These are phyloP conservation scores for Umbilicaria muhlenbergii DNA, from an alignment of 495 filamentous ascomycete species.

Conservation along the genomic window DNA sequence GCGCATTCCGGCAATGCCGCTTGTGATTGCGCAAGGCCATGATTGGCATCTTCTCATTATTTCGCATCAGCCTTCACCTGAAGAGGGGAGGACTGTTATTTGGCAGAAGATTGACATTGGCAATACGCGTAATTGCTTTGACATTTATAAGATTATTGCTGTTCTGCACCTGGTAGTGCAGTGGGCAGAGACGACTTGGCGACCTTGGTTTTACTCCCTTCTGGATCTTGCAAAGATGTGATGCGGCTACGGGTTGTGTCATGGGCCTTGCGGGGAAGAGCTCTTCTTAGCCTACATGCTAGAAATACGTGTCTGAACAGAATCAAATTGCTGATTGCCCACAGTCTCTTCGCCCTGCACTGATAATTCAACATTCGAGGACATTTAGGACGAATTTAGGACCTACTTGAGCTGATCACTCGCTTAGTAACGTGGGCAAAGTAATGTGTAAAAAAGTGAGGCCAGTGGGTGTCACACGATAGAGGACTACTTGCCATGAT, in stretches of 20 bases:
- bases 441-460: too few species aligned
- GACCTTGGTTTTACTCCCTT: constrained; percentile 7
- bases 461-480: too few species aligned
- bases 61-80: background rate
- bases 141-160: constrained; percentile 10
- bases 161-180: constrained; percentile 9
- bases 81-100: constrained; percentile 8
- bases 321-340: background rate
- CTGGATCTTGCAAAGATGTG: too few species aligned
- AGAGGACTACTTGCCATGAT: too few species aligned
- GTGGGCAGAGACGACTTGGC: constrained; percentile 12
- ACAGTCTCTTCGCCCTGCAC: background rate
- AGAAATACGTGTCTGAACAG: too few species aligned
- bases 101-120: constrained; percentile 10
- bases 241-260: too few species aligned
- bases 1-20: constrained; percentile 8
- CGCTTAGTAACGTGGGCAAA: too few species aligned
- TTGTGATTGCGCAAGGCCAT: constrained; percentile 13
- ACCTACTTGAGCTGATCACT: too few species aligned
- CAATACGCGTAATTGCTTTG: constrained; percentile 13
- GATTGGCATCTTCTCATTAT: constrained; percentile 13
- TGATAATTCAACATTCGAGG: too few species aligned
- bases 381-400: too few species aligned
- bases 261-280: too few species aligned
- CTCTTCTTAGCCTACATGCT: too few species aligned